These are phyloP conservation scores for Gamarada debralockiae DNA, from an alignment of 495 filamentous ascomycete genomes.

Conservation along the genomic window DNA sequence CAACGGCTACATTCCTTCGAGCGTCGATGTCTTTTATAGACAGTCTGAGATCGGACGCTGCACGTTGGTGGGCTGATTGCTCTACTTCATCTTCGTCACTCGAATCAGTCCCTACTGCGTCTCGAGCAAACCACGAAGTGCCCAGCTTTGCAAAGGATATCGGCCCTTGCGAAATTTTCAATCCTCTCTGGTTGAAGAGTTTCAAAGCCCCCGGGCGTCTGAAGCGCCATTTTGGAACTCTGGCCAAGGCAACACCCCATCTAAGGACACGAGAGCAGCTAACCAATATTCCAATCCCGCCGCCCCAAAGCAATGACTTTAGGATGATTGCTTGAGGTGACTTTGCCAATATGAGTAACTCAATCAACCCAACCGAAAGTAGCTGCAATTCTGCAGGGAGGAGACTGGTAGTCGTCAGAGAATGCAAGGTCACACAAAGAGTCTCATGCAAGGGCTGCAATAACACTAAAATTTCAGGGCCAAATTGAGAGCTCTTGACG, in stretches of 20 bases:
- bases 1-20: not conserved
- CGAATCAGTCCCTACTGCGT: constrained; percentile 3
- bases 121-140: constrained; percentile 13
- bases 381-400: constrained; percentile 84
- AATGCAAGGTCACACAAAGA: constrained; percentile 66
- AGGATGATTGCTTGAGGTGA: constrained; percentile 86
- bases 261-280: constrained; percentile 70
- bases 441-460: constrained; percentile 86
- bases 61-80: not conserved
- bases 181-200: constrained; percentile 12
- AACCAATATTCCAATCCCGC: constrained; percentile 72
- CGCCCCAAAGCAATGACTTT: constrained; percentile 80
- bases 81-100: constrained; percentile 11
- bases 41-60: constrained; percentile 3
- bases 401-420: constrained; percentile 82
- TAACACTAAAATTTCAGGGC: constrained; percentile 52
- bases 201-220: constrained; percentile 41
- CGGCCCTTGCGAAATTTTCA: constrained; percentile 21
- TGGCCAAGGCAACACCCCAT: constrained; percentile 80
- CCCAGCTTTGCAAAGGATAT: constrained; percentile 23
- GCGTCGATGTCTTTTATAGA: not conserved
- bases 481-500: constrained; percentile 1
- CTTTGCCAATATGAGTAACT: constrained; percentile 69
- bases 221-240: constrained; percentile 91
- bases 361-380: constrained; percentile 76